phyloP scores from a whole-genome alignment of 768 basidiomycete species.

The Candolleomyces aberdarensis region DNA sequence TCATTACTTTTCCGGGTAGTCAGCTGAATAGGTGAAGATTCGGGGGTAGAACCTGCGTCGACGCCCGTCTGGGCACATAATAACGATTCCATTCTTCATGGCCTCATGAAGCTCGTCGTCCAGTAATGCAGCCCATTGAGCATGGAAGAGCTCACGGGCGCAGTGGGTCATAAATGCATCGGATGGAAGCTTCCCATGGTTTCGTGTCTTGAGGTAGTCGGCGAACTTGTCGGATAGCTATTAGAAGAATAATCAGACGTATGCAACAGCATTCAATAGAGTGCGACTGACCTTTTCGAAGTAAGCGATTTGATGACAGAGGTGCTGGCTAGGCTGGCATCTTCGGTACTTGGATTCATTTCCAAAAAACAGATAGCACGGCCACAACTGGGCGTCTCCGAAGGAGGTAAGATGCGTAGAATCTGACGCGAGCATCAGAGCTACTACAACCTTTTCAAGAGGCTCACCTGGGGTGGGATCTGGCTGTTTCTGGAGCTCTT shows the following conservation, averaged over 20 bases:
- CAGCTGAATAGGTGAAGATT: conserved; percentile 36
- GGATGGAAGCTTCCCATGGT: conserved; percentile 15
- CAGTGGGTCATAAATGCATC: conserved; percentile 27
- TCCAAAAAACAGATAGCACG: conserved; percentile 16
- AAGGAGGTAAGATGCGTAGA: conserved; percentile 14
- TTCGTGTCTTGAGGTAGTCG: conserved; percentile 9
- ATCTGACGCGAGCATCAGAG: conserved; percentile 25
- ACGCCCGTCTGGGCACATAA: conserved; percentile 29
- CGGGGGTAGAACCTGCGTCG: conserved; percentile 25
- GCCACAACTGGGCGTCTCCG: conserved; percentile 17
- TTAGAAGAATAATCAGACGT: not conserved
- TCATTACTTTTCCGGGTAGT: conserved; percentile 38
- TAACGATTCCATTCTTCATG: conserved; percentile 30
- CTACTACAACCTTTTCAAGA: conserved; percentile 13
- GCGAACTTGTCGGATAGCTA: conserved; percentile 21
- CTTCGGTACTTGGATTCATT: conserved; percentile 18
- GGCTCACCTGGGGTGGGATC: too few relatives aligned
- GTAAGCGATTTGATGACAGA: conserved; percentile 17
- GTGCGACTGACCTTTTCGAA: conserved; percentile 8
- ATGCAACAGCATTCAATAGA: not conserved
- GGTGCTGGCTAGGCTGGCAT: conserved; percentile 6
- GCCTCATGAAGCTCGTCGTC: conserved; percentile 30
- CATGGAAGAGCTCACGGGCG: conserved; percentile 30
- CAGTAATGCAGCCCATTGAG: conserved; percentile 26
- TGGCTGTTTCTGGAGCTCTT: not conserved